Base-by-base conservation (phyloP, 2,329 filamentous ascomycete species). In the Triangularia setosa region DNA sequence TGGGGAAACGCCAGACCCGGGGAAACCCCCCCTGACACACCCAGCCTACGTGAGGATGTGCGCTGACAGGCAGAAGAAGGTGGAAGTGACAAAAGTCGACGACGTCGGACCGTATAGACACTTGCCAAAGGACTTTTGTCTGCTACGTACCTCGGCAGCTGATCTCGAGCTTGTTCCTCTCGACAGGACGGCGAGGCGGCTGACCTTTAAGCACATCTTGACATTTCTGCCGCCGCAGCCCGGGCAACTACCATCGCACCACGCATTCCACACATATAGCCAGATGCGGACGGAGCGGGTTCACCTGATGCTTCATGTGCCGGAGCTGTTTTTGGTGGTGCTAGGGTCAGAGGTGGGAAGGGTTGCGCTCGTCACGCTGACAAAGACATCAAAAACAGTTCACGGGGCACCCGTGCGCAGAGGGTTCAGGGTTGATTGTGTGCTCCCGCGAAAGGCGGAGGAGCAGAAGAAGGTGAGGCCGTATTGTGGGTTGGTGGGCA, bases 251-350 rank as follows among this genome's bases (percentile, higher is more conserved):
- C 70, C 77, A 54, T 68, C 74, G 52, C 66, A 73, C 11, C 72
- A 73, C 16, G 59, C 67, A 4, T 67, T 71, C 4, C 70, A 72
- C 68, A 75, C 79, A 73, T 61, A 79, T 71, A 61, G 72, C 67
- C 54, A 67, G 4, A 66, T 69, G 64, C 69, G 72, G 25, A 75
- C 77, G 52, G 80, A 87, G 68, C 82, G 87, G 2, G 75, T 91
- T 23, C 88, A 83, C 75, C 86, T 90, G 80, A 75, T 86, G 40
- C 77, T 83, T 0, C 81, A 87, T 59, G 85, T 93, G 1, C 88
- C 89, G 0, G 87, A 91, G 69, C 79, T 95, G 1, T 88, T 82
- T n/a, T 78, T 93, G 14, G 83, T 93, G 8, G 79, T 91, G 2
- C 78, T 89, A 1, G 91, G 83, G 0, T 88, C 87, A 11, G 83